Evolutionary conservation across 148 eudicot species (phyloP), one percentile per base, ranked within the genome.

Genomic region (Arctostaphylos glauca): DNA sequence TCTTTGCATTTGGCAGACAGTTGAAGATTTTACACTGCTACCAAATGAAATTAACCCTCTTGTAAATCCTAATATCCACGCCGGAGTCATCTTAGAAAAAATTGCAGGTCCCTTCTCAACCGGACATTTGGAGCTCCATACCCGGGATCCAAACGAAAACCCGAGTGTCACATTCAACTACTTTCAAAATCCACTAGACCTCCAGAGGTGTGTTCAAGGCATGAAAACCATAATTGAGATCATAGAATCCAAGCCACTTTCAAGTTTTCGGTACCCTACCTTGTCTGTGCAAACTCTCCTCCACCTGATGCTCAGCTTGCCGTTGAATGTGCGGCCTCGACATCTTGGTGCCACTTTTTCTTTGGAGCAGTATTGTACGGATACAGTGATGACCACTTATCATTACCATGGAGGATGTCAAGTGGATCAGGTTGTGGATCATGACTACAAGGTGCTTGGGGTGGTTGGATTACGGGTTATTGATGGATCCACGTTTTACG

Each of bases 391-490:
- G 89, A 91, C 92, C 14, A 90, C 90, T 66, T 92, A 91, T 91
- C 94, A 92, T 66, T 92, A 92, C 62, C 94, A 92, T 58, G 94
- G 93, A 49, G 94, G 94, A 0, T 90, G 93, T 68, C 91, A 86
- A 46, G 91, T 92, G 43, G 88, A 86, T 1, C 84, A 70, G 81
- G 94, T 90, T 2, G 93, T 92, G 21, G 94, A 92, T 83, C 82
- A 56, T 64, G 88, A 92, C 66, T 90, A 92, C 58, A 86, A 81
- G 83, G 91, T 90, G 47, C 54, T 89, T 13, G 94, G 94, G 9
- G 81, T 85, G 2, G 86, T 82, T 7, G 90, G 87, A 14, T 77
- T 91, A 77, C 78, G 94, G 78, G 94, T 91, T 41, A 59, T 91
- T 9, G 94, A 91, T 70, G 94, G 92, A 3, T 91, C 94, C 4